Conservation (phyloP, 2,329 filamentous ascomycete species). For the Lecanicillium sp. region DNA sequence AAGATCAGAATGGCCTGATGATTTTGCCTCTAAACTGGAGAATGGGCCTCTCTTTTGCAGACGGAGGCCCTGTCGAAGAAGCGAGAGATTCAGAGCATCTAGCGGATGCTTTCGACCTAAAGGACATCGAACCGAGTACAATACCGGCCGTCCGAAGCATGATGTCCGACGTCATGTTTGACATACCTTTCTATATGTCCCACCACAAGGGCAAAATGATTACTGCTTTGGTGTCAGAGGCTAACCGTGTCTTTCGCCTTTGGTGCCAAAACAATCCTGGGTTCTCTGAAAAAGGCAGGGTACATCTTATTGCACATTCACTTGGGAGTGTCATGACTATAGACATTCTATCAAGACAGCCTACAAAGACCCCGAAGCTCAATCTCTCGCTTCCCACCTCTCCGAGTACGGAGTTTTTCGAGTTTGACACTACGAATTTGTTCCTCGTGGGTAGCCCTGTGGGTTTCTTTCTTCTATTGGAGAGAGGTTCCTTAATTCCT, state of each 20-base stretch:
- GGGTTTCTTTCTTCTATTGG: slow-evolving; percentile 86
- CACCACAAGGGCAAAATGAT: slow-evolving; percentile 96
- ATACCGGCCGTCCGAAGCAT: slow-evolving; percentile 89
- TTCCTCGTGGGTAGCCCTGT: slow-evolving; percentile 87
- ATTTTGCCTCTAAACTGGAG: slow-evolving; percentile 93
- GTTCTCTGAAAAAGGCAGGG: slow-evolving; percentile 71
- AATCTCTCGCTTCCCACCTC: slow-evolving; percentile 31
- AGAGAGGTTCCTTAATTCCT: slow-evolving; percentile 63
- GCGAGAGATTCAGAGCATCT: slow-evolving; percentile 45
- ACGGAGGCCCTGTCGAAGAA: slow-evolving; percentile 55
- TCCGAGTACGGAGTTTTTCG: slow-evolving; percentile 54
- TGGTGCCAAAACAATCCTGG: slow-evolving; percentile 93
- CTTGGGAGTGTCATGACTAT: slow-evolving; percentile 91
- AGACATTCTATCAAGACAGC: slow-evolving; percentile 84
- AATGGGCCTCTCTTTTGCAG: slow-evolving; percentile 78
- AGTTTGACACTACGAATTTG: slow-evolving; percentile 85
- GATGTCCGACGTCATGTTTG: slow-evolving; percentile 96
- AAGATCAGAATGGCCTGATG: slow-evolving; percentile 84
- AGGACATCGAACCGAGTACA: slow-evolving; percentile 85
- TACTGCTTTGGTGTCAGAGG: slow-evolving; percentile 76
- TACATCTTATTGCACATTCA: slow-evolving; percentile 89
- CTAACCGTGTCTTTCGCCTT: slow-evolving; percentile 88
- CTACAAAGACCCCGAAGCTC: slow-evolving; percentile 55
- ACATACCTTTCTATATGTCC: slow-evolving; percentile 96
- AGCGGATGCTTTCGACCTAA: slow-evolving; percentile 54